Conservation (phyloP, 2,329 filamentous ascomycete species). For the Diaporthe helianthi region DNA sequence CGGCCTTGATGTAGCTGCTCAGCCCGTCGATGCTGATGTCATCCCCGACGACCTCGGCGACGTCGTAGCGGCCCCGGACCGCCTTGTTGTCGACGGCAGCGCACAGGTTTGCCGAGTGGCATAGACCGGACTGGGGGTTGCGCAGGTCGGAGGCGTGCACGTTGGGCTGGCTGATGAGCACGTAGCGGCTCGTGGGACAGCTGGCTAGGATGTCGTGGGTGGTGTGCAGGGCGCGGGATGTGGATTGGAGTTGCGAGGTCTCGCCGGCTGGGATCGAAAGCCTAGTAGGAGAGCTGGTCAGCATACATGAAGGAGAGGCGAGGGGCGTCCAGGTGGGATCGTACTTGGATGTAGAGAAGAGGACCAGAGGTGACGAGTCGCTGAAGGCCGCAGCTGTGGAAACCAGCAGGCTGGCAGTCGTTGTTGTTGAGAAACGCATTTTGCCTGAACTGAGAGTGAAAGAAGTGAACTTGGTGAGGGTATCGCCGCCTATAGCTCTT, state of each 20-base stretch:
- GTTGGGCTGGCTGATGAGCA: slow-evolving; percentile 80
- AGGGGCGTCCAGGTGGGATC: slow-evolving; percentile 41
- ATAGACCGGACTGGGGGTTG: slow-evolving; percentile 50
- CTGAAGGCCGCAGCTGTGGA: slow-evolving; percentile 74
- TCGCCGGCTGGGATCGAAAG: slow-evolving; percentile 44
- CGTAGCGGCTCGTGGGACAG: slow-evolving; percentile 79
- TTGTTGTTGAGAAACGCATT: slow-evolving; percentile 63
- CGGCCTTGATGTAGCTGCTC: slow-evolving; percentile 50
- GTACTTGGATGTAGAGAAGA: slow-evolving; percentile 86
- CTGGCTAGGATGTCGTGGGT: slow-evolving; percentile 61
- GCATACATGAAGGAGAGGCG: slow-evolving; percentile 29
- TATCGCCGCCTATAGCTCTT: not conserved
- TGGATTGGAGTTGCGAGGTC: slow-evolving; percentile 57
- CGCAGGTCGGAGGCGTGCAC: slow-evolving; percentile 74
- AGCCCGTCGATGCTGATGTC: slow-evolving; percentile 46
- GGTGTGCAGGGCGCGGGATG: slow-evolving; percentile 50
- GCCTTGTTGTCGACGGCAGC: slow-evolving; percentile 44
- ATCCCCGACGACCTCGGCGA: slow-evolving; percentile 65
- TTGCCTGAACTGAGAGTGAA: slow-evolving; percentile 36
- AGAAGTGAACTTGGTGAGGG: not conserved
- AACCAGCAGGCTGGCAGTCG: slow-evolving; percentile 60
- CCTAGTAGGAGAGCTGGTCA: slow-evolving; percentile 35
- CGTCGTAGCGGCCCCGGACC: slow-evolving; percentile 51
- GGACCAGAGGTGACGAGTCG: slow-evolving; percentile 87
- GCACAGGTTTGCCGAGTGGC: slow-evolving; percentile 62